Base-by-base conservation (phyloP, 768 basidiomycete species). In the Daedaleopsis sinensis region DNA sequence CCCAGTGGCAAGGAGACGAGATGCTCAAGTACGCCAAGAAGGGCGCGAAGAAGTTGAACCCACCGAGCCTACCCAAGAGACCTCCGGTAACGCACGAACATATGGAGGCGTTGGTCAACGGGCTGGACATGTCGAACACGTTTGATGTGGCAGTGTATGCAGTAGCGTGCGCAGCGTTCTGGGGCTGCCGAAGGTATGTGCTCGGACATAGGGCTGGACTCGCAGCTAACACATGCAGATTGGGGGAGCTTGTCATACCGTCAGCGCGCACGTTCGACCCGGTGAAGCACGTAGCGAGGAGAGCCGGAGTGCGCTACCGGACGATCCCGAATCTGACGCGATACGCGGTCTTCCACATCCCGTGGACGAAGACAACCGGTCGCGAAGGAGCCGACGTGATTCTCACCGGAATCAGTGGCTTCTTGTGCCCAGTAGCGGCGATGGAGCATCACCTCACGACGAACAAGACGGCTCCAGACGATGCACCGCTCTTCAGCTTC, bases 71-170 rank as follows among this genome's bases (percentile, higher is more conserved):
- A 0, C 60, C 71, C 0, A 69, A 63, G 7, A 65, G 74, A 0
- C 59, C 71, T 1, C 80, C 78, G 0, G 75, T 79, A 8, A 75
- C 79, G 0, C n/a, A 73, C 0, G 67, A 74, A 0, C 77, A 79
- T 38, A 60, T 82, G 2, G 35, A 35, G 5, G 55, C 62, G 0
- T 69, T 80, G 0, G 42, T 32, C 0, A 10, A 47, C 0, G 16
- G n/a, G 9, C 67, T 81, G 0, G 62, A 74, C 42, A 47, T 76
- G 1, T 21, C 64, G 1, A 49, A 66, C 21, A 61, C 77, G 1
- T 66, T 70, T 11, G 71, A 78, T 48, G 72, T 74, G 2, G 75
- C 77, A 0, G 37, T 78, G 11, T 79, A 71, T 69, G 78, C 78
- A 0, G 42, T 71, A 2, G 76, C 79, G 0, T 37, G 57, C 0